A percentile compares a stretch with the other conserved stretches of the same genome.
phyloP scores from a whole-genome alignment of 768 basidiomycete genomes.

The Suillus plorans region DNA sequence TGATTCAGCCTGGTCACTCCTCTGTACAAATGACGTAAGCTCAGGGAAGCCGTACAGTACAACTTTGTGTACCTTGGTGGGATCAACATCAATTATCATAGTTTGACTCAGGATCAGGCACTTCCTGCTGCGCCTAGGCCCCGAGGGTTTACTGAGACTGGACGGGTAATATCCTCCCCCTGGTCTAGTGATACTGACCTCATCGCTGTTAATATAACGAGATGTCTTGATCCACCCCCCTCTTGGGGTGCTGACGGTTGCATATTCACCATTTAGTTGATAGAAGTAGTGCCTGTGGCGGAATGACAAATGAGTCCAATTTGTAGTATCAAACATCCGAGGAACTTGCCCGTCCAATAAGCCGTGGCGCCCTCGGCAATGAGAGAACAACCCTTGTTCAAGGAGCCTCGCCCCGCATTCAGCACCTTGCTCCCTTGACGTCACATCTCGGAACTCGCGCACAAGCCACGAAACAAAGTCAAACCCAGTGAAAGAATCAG shows the following conservation, averaged over 20 bases:
- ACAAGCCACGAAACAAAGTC: slow-evolving; percentile 92
- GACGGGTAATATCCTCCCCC: slow-evolving; percentile 37
- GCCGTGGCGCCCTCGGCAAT: slow-evolving; percentile 73
- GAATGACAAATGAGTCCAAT: slow-evolving; percentile 5
- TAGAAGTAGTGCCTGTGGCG: slow-evolving; percentile 81
- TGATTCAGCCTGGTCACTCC: slow-evolving; percentile 85
- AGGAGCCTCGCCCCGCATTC: slow-evolving; percentile 78
- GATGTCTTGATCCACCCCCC: slow-evolving; percentile 64
- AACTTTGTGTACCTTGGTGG: slow-evolving; percentile 53
- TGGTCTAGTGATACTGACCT: slow-evolving; percentile 13
- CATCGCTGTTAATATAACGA: slow-evolving; percentile 46
- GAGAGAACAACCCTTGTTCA: slow-evolving; percentile 84
- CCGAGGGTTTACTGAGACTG: slow-evolving; percentile 34
- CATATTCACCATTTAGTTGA: slow-evolving; percentile 74
- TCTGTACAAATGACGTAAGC: slow-evolving; percentile 37
- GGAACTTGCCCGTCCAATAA: slow-evolving; percentile 81
- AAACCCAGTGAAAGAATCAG: slow-evolving; percentile 84
- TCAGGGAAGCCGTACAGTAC: neutral
- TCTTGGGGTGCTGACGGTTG: slow-evolving; percentile 65
- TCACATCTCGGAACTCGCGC: slow-evolving; percentile 88
- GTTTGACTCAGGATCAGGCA: slow-evolving; percentile 79
- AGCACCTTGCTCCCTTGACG: slow-evolving; percentile 73
- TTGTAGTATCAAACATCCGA: neutral
- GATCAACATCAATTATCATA: slow-evolving; percentile 89
- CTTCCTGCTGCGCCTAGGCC: slow-evolving; percentile 51